Evolutionary conservation across 1,284 basidiomycete genomes (phyloP), one percentile per base, ranked within the genome.

Genomic region (Irpex lacteus): DNA sequence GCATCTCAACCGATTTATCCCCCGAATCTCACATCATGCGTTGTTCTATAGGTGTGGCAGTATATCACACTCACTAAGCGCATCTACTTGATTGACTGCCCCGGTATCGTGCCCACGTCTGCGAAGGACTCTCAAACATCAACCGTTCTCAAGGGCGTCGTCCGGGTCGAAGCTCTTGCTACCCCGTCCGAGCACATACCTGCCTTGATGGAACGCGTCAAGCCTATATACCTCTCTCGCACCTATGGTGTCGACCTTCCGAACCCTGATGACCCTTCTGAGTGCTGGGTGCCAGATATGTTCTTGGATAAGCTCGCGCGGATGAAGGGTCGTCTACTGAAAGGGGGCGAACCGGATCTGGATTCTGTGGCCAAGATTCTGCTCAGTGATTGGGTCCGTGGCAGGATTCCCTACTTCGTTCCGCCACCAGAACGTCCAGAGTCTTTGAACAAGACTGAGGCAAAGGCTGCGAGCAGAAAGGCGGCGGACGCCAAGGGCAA

Each of bases 31-130:
- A 63, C 54, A 47, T 63, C 63, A 69, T 56, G 26, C 59, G 71
- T 36, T 32, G 15, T 52, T 26, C 13, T 53, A 26, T 63, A 91
- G 90, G 95, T 99, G 69, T 99, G 98, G 98, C 97, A 99, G 85
- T 99, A 99, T 80, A 98, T 99, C 78, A 95, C 95, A 32, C 83
- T 99, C 60, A 98, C 97, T 72, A 88, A 92, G 66, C 88, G 94
- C 66, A 99, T 99, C 76, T 99, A 98, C 82, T 90, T 99, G 69
- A 98, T 99, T 80, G 98, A 99, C 81, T 99, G 97, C 75, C 97
- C 97, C 36, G 97, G 98, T 66, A 95, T 99, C 75, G 98, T 99
- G 1, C 98, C 98, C 1, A 91, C 96, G 32, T 96, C 95, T 40
- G 91, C 95, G 32, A 81, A 88, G 65, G 97, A 99, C 77, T 88